Base-by-base conservation (phyloP, 257 asterid species). In the Gardenia jasminoides region DNA sequence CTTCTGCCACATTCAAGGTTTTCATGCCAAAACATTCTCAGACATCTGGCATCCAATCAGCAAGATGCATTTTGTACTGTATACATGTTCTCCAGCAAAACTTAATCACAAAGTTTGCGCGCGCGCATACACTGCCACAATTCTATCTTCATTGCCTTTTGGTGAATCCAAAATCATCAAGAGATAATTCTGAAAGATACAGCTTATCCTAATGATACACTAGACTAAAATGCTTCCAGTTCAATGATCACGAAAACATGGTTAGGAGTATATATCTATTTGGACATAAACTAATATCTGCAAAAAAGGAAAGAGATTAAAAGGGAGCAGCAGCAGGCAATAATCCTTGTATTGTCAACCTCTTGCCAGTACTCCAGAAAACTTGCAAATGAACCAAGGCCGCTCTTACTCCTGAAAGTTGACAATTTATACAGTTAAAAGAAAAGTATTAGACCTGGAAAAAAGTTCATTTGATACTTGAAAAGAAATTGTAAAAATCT, bases 351-450 rank as follows among this genome's bases (percentile, higher is more conserved):
- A 52, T 1, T 33, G 59, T 69, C 12, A 24, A 52, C 22, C n/a
- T 6, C 47, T 64, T 48, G 59, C 65, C 65, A 22, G 39, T 16
- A 22, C 39, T 79, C 30, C 69, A n/a, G 79, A 22, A 7, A 36
- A 66, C 68, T 73, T 64, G 69, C 62, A 13, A 44, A 46, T 22
- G 67, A 71, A 72, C 44, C 70, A 36, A 10, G 24, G 17, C 59
- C 59, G 10, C 28, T 65, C 70, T 64, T 80, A 80, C 47, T 67
- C 82, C 82, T 80, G 82, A 39, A 79, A 73, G 43, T 65, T 47
- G 39, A 39, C 39, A 41, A 66, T 50, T 30, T 7, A 64, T 8
- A 62, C 4, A 28, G 47, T 20, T 7, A 41, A 75, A 62, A 62
- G 22, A 9, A 67, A 67, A 30, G 24, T 64, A 47, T 76, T 65